These are phyloP conservation scores for Saccharomyces cerevisiae DNA, from an alignment of 805 yeast genomes.

Conservation along the genomic window DNA sequence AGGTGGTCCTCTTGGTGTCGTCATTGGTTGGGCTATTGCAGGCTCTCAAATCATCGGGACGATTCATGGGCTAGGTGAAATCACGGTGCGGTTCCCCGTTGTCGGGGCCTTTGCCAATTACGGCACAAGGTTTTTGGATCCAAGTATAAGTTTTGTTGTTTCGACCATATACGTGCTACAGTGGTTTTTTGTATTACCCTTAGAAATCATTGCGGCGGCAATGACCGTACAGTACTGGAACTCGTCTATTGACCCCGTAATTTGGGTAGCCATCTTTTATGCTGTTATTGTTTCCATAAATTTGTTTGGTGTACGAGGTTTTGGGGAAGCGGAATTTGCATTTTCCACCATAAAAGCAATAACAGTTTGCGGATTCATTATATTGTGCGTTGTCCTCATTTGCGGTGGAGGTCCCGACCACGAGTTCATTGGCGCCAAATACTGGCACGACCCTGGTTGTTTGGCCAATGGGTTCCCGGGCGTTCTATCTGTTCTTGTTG, in stretches of 20 bases:
- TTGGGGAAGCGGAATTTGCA: conserved; percentile 43
- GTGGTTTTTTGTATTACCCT: conserved; percentile 41
- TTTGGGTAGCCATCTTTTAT: conserved; percentile 40
- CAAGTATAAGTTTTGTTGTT: conserved; percentile 47
- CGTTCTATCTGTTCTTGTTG: conserved; percentile 55
- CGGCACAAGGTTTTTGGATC: conserved; percentile 42
- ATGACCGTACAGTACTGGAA: conserved; percentile 43
- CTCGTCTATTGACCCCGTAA: conserved; percentile 33
- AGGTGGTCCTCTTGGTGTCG: conserved; percentile 46
- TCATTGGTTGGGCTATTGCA: conserved; percentile 38
- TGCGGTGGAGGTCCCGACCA: conserved; percentile 41
- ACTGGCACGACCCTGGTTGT: conserved; percentile 48
- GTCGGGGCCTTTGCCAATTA: conserved; percentile 42
- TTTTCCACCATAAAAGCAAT: conserved; percentile 39
- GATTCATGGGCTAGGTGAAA: conserved; percentile 43
- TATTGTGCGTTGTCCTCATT: conserved; percentile 40
- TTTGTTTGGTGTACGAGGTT: conserved; percentile 42
- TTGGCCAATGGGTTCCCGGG: conserved; percentile 54
- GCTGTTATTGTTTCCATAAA: conserved; percentile 36
- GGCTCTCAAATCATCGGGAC: conserved; percentile 52
- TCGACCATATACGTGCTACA: conserved; percentile 46
- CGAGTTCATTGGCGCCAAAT: conserved; percentile 38
- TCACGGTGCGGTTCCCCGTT: conserved; percentile 43
- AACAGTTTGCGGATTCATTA: conserved; percentile 44
- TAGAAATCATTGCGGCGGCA: conserved; percentile 42